Evolutionary conservation across 305 asterid species (phyloP).

Genomic region (Fraxinus velutina): DNA sequence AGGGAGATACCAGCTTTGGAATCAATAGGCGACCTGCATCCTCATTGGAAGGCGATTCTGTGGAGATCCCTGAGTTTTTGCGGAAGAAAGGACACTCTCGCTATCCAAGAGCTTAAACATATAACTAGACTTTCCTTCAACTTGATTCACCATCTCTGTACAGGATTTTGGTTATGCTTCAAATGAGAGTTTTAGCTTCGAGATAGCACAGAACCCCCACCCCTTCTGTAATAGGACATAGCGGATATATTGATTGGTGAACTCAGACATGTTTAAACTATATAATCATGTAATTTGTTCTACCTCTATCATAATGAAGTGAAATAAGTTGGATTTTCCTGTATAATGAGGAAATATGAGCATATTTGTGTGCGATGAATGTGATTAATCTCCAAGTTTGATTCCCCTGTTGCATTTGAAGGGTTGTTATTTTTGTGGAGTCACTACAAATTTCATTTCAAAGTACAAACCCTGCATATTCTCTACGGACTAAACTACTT

Average conservation of each 20-base stretch:
- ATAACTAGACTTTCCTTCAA: not conserved
- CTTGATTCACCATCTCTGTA: constrained; percentile 23
- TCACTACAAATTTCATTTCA: not conserved
- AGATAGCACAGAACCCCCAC: constrained; percentile 17
- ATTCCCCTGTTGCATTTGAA: not conserved
- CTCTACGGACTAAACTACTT: not conserved
- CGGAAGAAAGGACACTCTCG: constrained; percentile 86
- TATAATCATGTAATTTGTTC: not conserved
- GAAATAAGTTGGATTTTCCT: not conserved
- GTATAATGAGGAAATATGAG: not conserved
- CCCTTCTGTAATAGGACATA: not conserved
- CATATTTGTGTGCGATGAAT: not conserved
- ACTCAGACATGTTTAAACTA: not conserved
- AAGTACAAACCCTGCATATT: not conserved
- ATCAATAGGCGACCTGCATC: constrained; percentile 60
- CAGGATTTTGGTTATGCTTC: constrained; percentile 36
- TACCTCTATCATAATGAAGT: not conserved
- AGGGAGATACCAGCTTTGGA: constrained; percentile 54
- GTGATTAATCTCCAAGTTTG: not conserved
- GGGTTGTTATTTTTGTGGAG: not conserved
- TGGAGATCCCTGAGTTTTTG: constrained; percentile 89
- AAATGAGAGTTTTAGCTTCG: constrained; percentile 17
- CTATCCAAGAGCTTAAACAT: constrained; percentile 64
- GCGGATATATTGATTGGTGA: not conserved
- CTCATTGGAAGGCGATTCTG: constrained; percentile 59